Base-by-base conservation (phyloP, 352 stramenopile genomes). In the Globisporangium nunn region DNA sequence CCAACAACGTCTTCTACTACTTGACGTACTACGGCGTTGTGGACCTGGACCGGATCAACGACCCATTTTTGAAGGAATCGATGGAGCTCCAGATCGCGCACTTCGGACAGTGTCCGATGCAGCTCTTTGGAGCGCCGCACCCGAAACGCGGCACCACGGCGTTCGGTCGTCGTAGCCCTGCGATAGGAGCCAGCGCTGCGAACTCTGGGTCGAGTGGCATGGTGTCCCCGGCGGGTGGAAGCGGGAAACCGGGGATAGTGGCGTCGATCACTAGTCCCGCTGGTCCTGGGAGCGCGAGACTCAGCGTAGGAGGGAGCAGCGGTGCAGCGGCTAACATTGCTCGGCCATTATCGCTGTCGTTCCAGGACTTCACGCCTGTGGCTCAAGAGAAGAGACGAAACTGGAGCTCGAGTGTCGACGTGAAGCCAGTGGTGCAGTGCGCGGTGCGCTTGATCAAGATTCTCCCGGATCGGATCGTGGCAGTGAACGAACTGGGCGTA, bases 1-100 rank as follows among this genome's bases (percentile, higher is more conserved):
- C 92, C 0, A 86, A 97, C 62, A 99, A 99, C 64, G 75, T 99
- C 4, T 99, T 99, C 62, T 95, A 96, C 63, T 94, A 97, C 51
- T 61, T 96, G 39, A 93, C 87, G 43, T 97, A 97, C 64, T 93
- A 95, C 55, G 87, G 85, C 14, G 78, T 98, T 58, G 96, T 99
- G 28, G 96, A 99, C 68, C 66, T 99, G 15, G 96, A 99, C 61
- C 67, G 75, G 35, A 97, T 99, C 47, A 85, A 98, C 45, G 93
- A 99, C 48, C 72, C 97, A 4, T 93, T 95, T 47, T 68, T 97
- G 54, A 78, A 86, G 46, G 91, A 97, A 39, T 96, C 95, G 15
- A 98, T 97, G 68, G 93, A 98, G 71, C 71, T 98, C 40, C 97
- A 99, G 75, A 99, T 99, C 57, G 91, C 93, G 4, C 96, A 99